Evolutionary conservation across 768 basidiomycete genomes (phyloP).

Genomic region (Heimioporus sp.): DNA sequence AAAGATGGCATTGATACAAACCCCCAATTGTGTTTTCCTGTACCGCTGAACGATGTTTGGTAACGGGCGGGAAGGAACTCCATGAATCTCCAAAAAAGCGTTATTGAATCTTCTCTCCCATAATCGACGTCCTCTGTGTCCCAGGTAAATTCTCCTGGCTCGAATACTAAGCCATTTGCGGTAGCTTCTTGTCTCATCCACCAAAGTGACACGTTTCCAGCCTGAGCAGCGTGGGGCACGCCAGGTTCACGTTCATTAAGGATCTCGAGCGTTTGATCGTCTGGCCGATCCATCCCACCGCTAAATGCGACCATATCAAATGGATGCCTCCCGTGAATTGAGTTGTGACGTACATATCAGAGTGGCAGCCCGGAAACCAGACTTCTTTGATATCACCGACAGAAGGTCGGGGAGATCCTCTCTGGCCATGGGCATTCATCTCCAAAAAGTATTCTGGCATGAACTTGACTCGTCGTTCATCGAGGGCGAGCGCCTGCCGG

Average conservation of each 20-base stretch:
- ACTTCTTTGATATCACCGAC: not conserved
- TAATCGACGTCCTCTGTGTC: not conserved
- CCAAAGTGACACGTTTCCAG: not conserved
- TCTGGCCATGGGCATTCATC: not conserved
- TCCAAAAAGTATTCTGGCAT: not conserved
- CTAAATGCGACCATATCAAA: not conserved
- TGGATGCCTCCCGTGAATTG: not conserved
- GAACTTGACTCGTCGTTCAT: constrained; percentile 2
- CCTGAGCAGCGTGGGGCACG: not conserved
- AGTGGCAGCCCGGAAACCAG: constrained; percentile 3
- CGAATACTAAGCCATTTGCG: not conserved
- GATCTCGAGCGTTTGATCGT: not conserved
- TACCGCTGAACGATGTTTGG: constrained; percentile 1
- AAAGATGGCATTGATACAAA: not conserved
- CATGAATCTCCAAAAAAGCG: not conserved
- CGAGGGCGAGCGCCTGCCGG: not conserved
- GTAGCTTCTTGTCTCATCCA: not conserved
- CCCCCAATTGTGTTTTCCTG: not conserved
- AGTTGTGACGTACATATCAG: not conserved
- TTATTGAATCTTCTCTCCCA: not conserved
- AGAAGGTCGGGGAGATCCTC: too few relatives aligned
- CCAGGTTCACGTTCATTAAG: too few relatives aligned
- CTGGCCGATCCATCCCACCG: not conserved
- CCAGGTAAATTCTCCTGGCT: not conserved
- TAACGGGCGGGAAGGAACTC: not conserved